Percentiles rank a stretch among this genome's conserved stretches.
phyloP scores from a whole-genome alignment of 2,329 filamentous ascomycete species.

The Acrocalymma vagum region DNA sequence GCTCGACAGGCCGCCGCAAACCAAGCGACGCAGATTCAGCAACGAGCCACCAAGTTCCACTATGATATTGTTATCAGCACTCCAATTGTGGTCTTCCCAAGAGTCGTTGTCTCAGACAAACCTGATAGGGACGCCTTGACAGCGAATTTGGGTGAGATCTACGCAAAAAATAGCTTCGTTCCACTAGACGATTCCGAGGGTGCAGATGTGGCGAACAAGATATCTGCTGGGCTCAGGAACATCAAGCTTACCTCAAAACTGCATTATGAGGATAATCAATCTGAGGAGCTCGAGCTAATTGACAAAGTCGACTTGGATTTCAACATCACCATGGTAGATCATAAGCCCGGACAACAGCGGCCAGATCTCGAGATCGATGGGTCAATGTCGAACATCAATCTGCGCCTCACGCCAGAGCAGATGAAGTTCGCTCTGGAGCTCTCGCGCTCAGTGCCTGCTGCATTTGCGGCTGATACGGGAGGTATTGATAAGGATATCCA shows the following conservation, averaged over 20 bases:
- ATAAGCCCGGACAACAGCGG: conserved; percentile 76
- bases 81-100: conserved; percentile 93
- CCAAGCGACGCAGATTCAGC: conserved; percentile 91
- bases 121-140: conserved; percentile 83
- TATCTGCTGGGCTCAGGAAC: conserved; percentile 90
- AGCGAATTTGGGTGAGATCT: conserved; percentile 95
- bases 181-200: conserved; percentile 80
- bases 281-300: conserved; percentile 93
- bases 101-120: conserved; percentile 74
- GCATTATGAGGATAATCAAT: conserved; percentile 74
- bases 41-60: conserved; percentile 88
- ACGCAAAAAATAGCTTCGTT: conserved; percentile 91
- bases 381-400: conserved; percentile 90
- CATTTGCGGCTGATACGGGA: conserved; percentile 78
- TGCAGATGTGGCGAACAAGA: conserved; percentile 82
- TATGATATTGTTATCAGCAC: conserved; percentile 95
- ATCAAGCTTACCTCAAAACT: conserved; percentile 90
- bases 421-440: conserved; percentile 89
- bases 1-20: conserved; percentile 93
- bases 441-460: conserved; percentile 84
- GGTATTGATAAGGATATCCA: conserved; percentile 75
- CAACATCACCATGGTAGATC: conserved; percentile 89
- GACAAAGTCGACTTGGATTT: conserved; percentile 96
- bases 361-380: conserved; percentile 93
- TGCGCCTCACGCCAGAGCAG: conserved; percentile 89